Percentiles rank a stretch among this genome's conserved stretches.
phyloP scores from a whole-genome alignment of 176 grass and related monocot genomes.

The Tuctoria greenei region DNA sequence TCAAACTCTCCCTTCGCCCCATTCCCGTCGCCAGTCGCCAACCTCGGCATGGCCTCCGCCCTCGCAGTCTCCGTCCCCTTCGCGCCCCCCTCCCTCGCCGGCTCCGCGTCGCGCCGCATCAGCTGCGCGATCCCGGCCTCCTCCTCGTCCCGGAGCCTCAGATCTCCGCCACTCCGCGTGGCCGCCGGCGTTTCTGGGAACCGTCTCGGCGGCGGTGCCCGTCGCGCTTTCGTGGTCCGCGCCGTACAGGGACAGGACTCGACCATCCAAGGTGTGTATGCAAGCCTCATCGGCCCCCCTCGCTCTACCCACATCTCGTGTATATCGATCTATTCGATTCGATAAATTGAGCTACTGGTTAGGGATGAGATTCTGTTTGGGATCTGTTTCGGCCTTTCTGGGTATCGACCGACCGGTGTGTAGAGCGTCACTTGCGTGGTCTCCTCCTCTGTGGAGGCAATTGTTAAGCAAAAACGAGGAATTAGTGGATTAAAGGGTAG shows the following conservation, averaged over 20 bases:
- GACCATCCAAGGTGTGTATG: slow-evolving; percentile 47
- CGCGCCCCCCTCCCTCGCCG: slow-evolving; percentile 10
- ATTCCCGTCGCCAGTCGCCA: slow-evolving; percentile 1
- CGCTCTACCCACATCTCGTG: neutral
- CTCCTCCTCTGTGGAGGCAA: neutral
- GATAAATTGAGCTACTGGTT: neutral
- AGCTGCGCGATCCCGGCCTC: slow-evolving; percentile 31
- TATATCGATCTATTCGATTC: slow-evolving; percentile 1
- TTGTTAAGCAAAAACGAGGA: neutral
- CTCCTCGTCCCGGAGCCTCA: neutral
- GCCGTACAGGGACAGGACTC: slow-evolving; percentile 54
- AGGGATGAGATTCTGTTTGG: neutral
- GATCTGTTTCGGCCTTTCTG: neutral
- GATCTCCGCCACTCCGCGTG: slow-evolving; percentile 30
- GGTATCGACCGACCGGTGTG: neutral
- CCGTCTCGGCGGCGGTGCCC: neutral
- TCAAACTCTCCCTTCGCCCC: slow-evolving; percentile 19
- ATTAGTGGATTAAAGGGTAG: neutral
- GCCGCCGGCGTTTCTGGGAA: neutral
- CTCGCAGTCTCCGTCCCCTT: slow-evolving; percentile 31
- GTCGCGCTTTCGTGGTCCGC: slow-evolving; percentile 34
- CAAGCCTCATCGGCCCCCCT: neutral
- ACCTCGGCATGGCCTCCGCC: slow-evolving; percentile 49
- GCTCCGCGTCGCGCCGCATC: neutral
- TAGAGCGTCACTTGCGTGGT: neutral